phyloP scores from a whole-genome alignment of 352 stramenopile genomes.

The Discostella stelligera region DNA sequence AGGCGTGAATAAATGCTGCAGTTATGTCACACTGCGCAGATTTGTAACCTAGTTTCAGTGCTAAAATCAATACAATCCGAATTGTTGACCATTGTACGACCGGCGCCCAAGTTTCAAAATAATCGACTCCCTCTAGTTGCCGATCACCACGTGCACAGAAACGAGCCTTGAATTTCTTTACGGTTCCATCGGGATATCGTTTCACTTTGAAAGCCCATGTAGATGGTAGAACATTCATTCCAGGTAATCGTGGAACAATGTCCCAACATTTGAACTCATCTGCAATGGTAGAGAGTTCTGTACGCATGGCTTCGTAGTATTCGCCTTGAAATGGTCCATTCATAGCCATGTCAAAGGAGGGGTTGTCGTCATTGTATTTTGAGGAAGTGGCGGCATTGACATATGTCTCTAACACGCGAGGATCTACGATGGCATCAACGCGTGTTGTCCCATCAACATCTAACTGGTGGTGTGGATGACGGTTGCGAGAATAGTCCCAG shows the following conservation, averaged over 20 bases:
- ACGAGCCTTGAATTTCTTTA: slow-evolving; percentile 44
- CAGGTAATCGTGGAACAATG: background rate
- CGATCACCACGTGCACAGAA: slow-evolving; percentile 41
- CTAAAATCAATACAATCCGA: slow-evolving; percentile 27
- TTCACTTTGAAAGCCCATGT: slow-evolving; percentile 2
- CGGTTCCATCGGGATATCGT: slow-evolving; percentile 34
- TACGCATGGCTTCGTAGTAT: slow-evolving; percentile 15
- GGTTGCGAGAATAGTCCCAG: background rate
- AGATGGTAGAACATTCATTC: too few relatives aligned
- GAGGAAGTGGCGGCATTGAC: slow-evolving; percentile 1
- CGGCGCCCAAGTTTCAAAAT: too few relatives aligned
- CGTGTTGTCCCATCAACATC: background rate
- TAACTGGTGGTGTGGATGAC: background rate
- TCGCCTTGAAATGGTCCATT: background rate
- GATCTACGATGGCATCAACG: background rate
- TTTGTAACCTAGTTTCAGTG: background rate
- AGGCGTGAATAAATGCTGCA: slow-evolving; percentile 45
- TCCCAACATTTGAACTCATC: slow-evolving; percentile 20
- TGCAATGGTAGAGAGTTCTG: slow-evolving; percentile 15
- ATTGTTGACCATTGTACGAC: slow-evolving; percentile 37
- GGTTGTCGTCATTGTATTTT: slow-evolving; percentile 7
- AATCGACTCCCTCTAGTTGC: too few relatives aligned
- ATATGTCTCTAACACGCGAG: background rate
- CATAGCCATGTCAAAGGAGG: too few relatives aligned
- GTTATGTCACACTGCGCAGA: slow-evolving; percentile 31